Base-by-base conservation (phyloP, 805 yeast genomes). In the Maudiozyma bulderi region DNA sequence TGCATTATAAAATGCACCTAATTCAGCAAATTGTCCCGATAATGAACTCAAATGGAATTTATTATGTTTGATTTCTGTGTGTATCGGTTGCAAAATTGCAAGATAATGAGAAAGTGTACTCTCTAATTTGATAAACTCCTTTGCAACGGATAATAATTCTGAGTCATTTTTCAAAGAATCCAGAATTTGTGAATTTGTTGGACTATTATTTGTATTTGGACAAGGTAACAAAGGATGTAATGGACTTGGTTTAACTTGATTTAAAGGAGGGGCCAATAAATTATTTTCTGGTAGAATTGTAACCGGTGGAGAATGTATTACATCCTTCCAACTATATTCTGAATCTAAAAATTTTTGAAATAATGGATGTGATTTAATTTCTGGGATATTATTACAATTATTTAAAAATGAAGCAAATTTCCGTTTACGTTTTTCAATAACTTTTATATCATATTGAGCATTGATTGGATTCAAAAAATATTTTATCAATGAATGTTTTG, bases 311-410 rank as follows among this genome's bases (percentile, higher is more conserved):
- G 77, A 62, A 43, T 67, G 68, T 45, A 83, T 58, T 2, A 80
- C 95, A 59, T 90, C 96, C 28, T 76, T 72, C 91, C 96, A 93
- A 55, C 78, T 77, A 10, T 86, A 79, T 52, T 84, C 84, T 6
- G 98, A 95, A 60, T 89, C 93, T 49, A 93, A 65, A 59, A 93
- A 93, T 60, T 83, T 80, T 40, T 80, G 75, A 58, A 89, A 86
- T 26, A 85, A 80, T 15, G 74, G 73, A 54, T 82, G 77, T 29
- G 73, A 73, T 39, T 80, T 67, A 26, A 93, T 73, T 53, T 74
- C 77, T 1, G 71, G 69, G 44, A 82, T 80, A 8, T 68, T 65
- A 47, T 78, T 58, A 63, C 98, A 91, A 52, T 89, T 74, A 59
- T 86, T 86, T 50, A 93, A 71, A 60, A 93, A 93, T 26, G 78